A percentile compares a stretch with the other conserved stretches of the same genome.
Conservation (phyloP, 352 stramenopile genomes). For the Salisapilia sapeloensis region DNA sequence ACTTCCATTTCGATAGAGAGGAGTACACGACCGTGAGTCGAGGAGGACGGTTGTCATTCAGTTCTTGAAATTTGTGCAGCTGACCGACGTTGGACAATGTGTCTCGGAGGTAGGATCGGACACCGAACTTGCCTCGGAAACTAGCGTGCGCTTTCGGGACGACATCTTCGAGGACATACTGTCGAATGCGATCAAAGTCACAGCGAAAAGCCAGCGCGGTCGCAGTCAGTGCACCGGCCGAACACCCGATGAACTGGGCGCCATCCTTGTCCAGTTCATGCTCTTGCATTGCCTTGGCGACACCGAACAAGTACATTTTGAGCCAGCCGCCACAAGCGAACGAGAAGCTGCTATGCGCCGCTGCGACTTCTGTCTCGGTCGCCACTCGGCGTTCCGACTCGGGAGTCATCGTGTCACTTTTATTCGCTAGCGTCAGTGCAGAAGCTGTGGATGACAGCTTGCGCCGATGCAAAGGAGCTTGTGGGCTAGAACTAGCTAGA, state of each 20-base stretch:
- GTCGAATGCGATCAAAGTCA: constrained; percentile 53
- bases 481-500: too few relatives aligned
- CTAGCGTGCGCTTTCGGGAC: constrained; percentile 33
- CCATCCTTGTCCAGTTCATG: constrained; percentile 28
- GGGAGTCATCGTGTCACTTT: not conserved
- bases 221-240: constrained; percentile 48
- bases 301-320: constrained; percentile 80
- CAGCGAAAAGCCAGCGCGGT: constrained; percentile 51
- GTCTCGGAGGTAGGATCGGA: constrained; percentile 40
- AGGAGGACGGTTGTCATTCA: constrained; percentile 17
- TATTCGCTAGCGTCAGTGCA: not conserved
- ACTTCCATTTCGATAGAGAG: constrained; percentile 50
- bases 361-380: not conserved
- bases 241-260: constrained; percentile 60
- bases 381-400: not conserved
- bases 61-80: constrained; percentile 22
- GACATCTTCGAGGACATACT: constrained; percentile 37
- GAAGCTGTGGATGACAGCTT: constrained; percentile 2
- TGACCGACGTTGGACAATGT: constrained; percentile 18
- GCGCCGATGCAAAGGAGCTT: too few relatives aligned
- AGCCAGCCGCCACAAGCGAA: constrained; percentile 79
- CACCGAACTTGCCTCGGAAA: constrained; percentile 32
- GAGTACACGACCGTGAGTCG: constrained; percentile 53
- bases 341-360: constrained; percentile 36
- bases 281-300: constrained; percentile 71